Base-by-base conservation (phyloP, 108 stramenopile species). In the Cyclotella atomus region DNA sequence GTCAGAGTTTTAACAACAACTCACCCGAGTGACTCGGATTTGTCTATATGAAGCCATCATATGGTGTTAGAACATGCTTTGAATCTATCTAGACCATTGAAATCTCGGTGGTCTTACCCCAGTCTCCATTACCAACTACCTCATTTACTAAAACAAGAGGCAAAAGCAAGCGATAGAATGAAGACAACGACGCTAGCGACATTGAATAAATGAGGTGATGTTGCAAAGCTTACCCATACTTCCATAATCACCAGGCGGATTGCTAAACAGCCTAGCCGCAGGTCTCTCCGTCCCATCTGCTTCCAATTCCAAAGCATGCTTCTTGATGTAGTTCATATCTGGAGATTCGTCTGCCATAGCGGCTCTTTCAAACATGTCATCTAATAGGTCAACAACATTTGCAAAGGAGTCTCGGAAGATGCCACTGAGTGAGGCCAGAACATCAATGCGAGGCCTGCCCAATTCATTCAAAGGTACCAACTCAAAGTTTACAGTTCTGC, bases 361-460 rank as follows among this genome's bases (percentile, higher is more conserved):
- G 1, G 80, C 79, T 14, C 89, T 71, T 56, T 90, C 89, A 63
- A 92, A 93, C 82, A 93, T 89, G 69, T 95, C 94, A 56, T 95
- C 94, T 43, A 95, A 64, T 38, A 95, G 70, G 60, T 93, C 91
- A 14, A 95, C 92, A 23, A 95, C 75, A 75, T 95, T 95, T 32
- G 90, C 90, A 80, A 95, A 95, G 23, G 91, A 90, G 77, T 95
- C 94, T 21, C 94, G 60, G 55, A 95, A 95, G 23, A 95, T 92
- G 0, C 94, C 94, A 60, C 77, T 81, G 15, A 95, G 82, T 28
- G 89, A 89, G 6, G 94, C 94, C 6, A 95, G 81, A 21, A 93
- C 83, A 56, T 95, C 94, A 23, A 95, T 76, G 23, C 94, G 34
- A 6, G 94, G 94, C 41, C 94, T 69, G 7, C 83, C 83, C 8